phyloP scores from a whole-genome alignment of 441 rosid species.

The Gossypium trilobum region DNA sequence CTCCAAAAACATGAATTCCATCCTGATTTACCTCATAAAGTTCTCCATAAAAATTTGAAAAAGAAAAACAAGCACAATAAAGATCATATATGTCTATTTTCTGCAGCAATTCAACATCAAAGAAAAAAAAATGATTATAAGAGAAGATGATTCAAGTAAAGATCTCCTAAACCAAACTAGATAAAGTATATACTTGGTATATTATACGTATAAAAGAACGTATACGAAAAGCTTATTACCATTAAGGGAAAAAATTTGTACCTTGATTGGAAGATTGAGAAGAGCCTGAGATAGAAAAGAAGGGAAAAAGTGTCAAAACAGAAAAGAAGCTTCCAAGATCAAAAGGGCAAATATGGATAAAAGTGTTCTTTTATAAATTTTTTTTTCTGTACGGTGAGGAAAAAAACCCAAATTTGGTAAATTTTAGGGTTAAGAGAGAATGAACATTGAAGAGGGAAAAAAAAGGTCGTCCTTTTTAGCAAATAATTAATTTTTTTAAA shows the following conservation, averaged over 20 bases:
- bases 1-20: neutral
- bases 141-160: neutral
- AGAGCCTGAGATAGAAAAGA: neutral
- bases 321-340: constrained; percentile 10
- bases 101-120: neutral
- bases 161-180: constrained; percentile 1
- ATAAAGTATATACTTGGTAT: neutral
- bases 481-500: neutral
- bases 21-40: neutral
- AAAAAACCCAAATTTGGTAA: constrained; percentile 10
- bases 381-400: neutral
- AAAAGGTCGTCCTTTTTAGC: neutral
- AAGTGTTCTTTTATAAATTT: neutral
- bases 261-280: constrained; percentile 4
- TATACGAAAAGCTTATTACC: neutral
- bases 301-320: neutral
- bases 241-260: neutral
- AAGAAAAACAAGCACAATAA: neutral
- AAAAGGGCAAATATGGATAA: constrained; percentile 8
- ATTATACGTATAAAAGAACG: neutral
- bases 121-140: neutral
- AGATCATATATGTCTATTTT: neutral
- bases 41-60: neutral
- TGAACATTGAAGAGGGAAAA: neutral
- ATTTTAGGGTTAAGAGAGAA: constrained; percentile 4